phyloP scores from a whole-genome alignment of 2,329 filamentous ascomycete species.

The Chaetomium olivaceum region DNA sequence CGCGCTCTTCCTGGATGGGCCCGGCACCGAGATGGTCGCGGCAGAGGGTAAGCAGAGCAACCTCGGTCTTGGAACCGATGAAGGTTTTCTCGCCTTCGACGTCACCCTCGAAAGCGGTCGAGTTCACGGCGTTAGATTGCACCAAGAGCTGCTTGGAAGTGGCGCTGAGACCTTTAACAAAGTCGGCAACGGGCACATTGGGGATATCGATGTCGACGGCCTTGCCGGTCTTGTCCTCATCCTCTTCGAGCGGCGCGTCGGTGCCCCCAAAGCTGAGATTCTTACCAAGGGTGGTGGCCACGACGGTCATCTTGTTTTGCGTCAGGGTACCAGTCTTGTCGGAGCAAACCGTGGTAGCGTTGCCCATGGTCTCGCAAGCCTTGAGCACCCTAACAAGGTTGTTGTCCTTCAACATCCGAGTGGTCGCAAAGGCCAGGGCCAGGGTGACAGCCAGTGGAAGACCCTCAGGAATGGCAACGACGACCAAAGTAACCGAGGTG shows the following conservation, averaged over 20 bases:
- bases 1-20: conserved; percentile 48
- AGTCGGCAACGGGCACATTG: conserved; percentile 1
- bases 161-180: conserved; percentile 6
- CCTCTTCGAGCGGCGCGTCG: conserved; percentile 34
- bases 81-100: conserved; percentile 42
- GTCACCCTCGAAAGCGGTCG: conserved; percentile 56
- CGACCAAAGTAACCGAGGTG: conserved; percentile 66
- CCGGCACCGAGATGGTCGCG: conserved; percentile 49
- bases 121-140: conserved; percentile 46
- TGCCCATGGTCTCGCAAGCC: conserved; percentile 73
- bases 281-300: conserved; percentile 66
- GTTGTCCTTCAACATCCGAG: conserved; percentile 69
- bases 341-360: conserved; percentile 74
- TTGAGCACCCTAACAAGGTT: conserved; percentile 69
- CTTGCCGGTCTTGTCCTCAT: conserved; percentile 31
- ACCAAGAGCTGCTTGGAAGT: conserved; percentile 30
- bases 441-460: conserved; percentile 68
- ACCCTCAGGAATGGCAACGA: conserved; percentile 69
- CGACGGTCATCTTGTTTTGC: conserved; percentile 75
- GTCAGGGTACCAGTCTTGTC: conserved; percentile 77
- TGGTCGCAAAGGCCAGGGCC: conserved; percentile 69
- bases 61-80: conserved; percentile 58
- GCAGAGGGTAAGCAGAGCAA: conserved; percentile 52
- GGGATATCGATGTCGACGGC: conserved; percentile 33
- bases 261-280: conserved; percentile 39